Evolutionary conservation across 2,329 filamentous ascomycete species (phyloP), one percentile per base, ranked within the genome.

Genomic region (Diaporthe humulicola): DNA sequence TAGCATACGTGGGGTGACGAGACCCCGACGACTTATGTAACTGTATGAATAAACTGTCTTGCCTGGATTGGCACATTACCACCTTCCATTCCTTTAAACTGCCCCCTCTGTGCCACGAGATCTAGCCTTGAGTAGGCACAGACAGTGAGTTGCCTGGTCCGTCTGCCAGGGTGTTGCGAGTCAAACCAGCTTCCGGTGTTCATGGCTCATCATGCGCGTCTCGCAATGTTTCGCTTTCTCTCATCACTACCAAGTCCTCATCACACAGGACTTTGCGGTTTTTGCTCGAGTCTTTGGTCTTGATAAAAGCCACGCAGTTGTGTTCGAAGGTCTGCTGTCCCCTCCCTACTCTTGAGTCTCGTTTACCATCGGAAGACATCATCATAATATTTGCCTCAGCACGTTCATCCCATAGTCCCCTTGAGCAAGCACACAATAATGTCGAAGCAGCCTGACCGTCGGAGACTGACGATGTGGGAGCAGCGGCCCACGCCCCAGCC

Each of bases 41-140:
- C 52, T 76, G 74, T 76, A 76, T 40, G 74, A 76, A 74, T 73
- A 72, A 40, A 76, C 48, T 57, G 74, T 38, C 52, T 56, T 45
- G 74, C 54, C 22, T 64, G 36, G 15, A 40, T 40, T 40, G 64
- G 64, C 64, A 54, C 19, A 2, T 30, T 54, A n/a, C 54, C 64
- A 69, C 3, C 6, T 40, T 40, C 9, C 7, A 7, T 38, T 30
- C 8, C 3, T 28, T 19, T 14, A 17, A 36, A 17, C 8, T 12
- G 33, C 22, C 7, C 15, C 17, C 10, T 5, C 30, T 36, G 12
- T 22, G 36, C 58, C 40, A 45, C 9, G 5, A 25, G 10, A 28
- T 19, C 33, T 40, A 33, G 33, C 48, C 33, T 52, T 28, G 45
- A 28, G 48, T 28, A 2, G n/a, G 2, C 15, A 19, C 7, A 7